Conservation (phyloP, 2,329 filamentous ascomycete species). For the Colletotrichum plurivorum region DNA sequence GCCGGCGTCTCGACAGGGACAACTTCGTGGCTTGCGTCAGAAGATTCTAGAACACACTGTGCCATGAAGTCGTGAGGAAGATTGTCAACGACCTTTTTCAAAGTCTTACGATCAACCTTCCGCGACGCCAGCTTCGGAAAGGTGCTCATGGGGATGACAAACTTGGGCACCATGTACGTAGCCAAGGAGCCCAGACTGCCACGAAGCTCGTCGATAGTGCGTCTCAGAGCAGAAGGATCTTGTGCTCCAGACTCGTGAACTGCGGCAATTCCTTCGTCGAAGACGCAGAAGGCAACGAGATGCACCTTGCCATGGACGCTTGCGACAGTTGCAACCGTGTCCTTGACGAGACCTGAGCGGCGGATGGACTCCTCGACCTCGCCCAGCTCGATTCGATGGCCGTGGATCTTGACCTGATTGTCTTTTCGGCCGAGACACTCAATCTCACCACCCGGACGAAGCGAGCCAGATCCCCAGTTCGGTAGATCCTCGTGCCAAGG, state of each 20-base stretch:
- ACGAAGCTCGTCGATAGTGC: conserved; percentile 16
- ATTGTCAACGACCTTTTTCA: conserved; percentile 23
- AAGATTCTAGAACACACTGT: not conserved
- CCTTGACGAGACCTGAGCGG: conserved; percentile 7
- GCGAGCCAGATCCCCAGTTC: conserved; percentile 41
- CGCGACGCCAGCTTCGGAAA: conserved; percentile 46
- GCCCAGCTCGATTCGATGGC: conserved; percentile 42
- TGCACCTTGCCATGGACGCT: conserved; percentile 5
- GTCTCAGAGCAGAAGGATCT: not conserved
- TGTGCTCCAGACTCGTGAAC: not conserved
- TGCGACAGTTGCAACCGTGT: not conserved
- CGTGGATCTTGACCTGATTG: conserved; percentile 43
- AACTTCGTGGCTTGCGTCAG: not conserved
- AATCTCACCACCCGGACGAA: conserved; percentile 40
- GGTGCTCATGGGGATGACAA: conserved; percentile 42
- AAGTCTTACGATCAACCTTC: conserved; percentile 46
- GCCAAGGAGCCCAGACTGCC: conserved; percentile 40
- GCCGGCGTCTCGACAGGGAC: not conserved
- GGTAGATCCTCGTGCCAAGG: conserved; percentile 37
- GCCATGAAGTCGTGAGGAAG: not conserved
- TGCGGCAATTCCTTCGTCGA: not conserved
- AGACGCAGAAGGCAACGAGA: conserved; percentile 6
- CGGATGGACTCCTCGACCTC: conserved; percentile 43
- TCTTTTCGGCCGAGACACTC: conserved; percentile 43
- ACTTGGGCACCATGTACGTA: conserved; percentile 47